Percentiles rank a stretch among this genome's conserved stretches.
phyloP scores from a whole-genome alignment of 495 filamentous ascomycete genomes.

The Aspergillus ellipticus region DNA sequence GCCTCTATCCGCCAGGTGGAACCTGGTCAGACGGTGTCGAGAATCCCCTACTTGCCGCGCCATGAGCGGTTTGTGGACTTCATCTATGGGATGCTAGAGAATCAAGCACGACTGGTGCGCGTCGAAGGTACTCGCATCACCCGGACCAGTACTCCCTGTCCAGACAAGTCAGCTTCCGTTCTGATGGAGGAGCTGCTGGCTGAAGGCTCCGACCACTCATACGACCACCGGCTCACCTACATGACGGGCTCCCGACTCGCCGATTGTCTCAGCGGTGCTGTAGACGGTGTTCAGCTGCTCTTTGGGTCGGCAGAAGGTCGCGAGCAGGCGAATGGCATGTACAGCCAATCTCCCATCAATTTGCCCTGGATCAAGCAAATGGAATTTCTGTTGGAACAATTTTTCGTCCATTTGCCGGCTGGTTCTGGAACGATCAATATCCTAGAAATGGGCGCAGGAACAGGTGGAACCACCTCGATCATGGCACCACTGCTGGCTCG shows the following conservation, averaged over 20 bases:
- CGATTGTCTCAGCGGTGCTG: constrained; percentile 34
- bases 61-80: constrained; percentile 9
- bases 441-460: constrained; percentile 43
- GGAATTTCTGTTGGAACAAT: constrained; percentile 32
- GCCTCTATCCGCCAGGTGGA: neutral
- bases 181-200: constrained; percentile 34
- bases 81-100: constrained; percentile 20
- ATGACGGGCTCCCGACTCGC: constrained; percentile 38
- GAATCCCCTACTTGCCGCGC: neutral
- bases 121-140: constrained; percentile 27
- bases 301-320: constrained; percentile 42
- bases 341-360: constrained; percentile 37
- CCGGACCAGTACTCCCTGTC: constrained; percentile 31
- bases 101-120: constrained; percentile 31
- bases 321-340: constrained; percentile 38
- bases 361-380: constrained; percentile 30
- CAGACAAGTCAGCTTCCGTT: constrained; percentile 27
- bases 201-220: constrained; percentile 28
- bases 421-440: constrained; percentile 24
- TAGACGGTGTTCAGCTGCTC: constrained; percentile 40
- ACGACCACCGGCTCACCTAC: constrained; percentile 34
- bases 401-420: constrained; percentile 21
- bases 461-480: constrained; percentile 35
- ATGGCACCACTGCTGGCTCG: constrained; percentile 28
- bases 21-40: neutral